Evolutionary conservation across 108 stramenopile species (phyloP).

Genomic region (Skeletonema marinoi): DNA sequence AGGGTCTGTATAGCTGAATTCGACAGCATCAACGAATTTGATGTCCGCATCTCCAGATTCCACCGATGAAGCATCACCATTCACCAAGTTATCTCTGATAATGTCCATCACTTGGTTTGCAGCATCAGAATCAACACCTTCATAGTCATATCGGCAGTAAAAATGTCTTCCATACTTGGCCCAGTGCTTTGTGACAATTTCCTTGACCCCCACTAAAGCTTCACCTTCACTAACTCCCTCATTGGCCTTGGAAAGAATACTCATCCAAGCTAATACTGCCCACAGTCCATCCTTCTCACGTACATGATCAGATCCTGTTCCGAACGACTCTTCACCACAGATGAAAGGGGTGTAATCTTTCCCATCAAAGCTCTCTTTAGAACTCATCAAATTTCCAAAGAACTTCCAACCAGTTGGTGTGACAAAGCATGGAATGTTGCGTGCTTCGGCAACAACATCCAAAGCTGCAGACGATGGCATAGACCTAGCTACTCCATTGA

Average conservation of each 20-base stretch:
- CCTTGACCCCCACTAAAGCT: constrained; percentile 82
- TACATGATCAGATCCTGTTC: constrained; percentile 98
- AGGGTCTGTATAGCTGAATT: constrained; percentile 94
- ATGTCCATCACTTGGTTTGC: constrained; percentile 91
- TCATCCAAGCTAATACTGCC: constrained; percentile 99
- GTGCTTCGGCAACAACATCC: constrained; percentile 92
- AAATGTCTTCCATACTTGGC: constrained; percentile 95
- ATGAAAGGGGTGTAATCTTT: constrained; percentile 95
- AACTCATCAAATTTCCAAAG: constrained; percentile 99
- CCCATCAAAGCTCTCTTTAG: constrained; percentile 86
- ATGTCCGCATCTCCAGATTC: constrained; percentile 58
- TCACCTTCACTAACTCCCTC: constrained; percentile 49
- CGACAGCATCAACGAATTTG: constrained; percentile 65
- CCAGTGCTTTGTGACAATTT: constrained; percentile 95
- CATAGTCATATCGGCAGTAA: constrained; percentile 99
- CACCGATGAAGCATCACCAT: constrained; percentile 49
- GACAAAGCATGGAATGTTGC: constrained; percentile 88
- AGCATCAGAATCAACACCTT: constrained; percentile 88
- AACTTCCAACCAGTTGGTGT: constrained; percentile 99
- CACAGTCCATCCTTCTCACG: constrained; percentile 99
- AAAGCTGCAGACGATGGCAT: constrained; percentile 98
- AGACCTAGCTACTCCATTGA: constrained; percentile 94
- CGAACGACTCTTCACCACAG: constrained; percentile 99
- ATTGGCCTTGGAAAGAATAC: constrained; percentile 94
- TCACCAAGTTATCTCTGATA: constrained; percentile 69